Conservation (phyloP, 177 flowering plant species). For the Telopea speciosissima region DNA sequence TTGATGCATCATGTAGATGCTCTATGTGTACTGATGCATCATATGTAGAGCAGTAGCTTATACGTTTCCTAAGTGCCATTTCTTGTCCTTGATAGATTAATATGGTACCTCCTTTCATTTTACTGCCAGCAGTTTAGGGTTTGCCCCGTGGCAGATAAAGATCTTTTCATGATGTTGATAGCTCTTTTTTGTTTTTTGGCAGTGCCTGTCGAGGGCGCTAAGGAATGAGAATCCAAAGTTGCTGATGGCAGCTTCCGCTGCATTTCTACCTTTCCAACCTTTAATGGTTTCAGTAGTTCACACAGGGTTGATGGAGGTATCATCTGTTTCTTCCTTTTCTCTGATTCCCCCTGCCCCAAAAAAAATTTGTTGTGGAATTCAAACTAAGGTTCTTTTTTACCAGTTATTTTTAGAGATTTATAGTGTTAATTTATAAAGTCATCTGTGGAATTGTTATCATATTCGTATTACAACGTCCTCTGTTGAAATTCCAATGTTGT, state of each 20-base stretch:
- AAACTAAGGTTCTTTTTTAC: background rate
- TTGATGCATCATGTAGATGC: background rate
- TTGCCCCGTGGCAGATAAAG: background rate
- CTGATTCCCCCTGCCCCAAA: too few species aligned
- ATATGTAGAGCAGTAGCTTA: background rate
- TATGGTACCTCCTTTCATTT: too few species aligned
- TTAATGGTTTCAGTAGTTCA: constrained; percentile 90
- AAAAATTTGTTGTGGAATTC: too few species aligned
- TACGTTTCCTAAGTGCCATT: background rate
- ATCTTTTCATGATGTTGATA: background rate
- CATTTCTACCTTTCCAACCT: constrained; percentile 73
- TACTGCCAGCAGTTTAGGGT: background rate
- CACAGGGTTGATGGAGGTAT: constrained; percentile 95
- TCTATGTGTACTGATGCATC: background rate
- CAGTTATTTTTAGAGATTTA: background rate
- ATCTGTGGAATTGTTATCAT: background rate
- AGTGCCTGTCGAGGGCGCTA: constrained; percentile 87
- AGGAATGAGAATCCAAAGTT: constrained; percentile 75
- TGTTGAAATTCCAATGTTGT: background rate
- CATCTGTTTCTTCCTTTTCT: background rate
- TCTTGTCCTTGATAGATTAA: background rate
- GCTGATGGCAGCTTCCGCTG: constrained; percentile 83
- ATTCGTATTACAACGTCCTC: background rate
- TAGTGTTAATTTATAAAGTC: background rate
- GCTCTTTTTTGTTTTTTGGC: constrained; percentile 13